Evolutionary conservation across 495 filamentous ascomycete species (phyloP).

Genomic region (Neurospora sp.): DNA sequence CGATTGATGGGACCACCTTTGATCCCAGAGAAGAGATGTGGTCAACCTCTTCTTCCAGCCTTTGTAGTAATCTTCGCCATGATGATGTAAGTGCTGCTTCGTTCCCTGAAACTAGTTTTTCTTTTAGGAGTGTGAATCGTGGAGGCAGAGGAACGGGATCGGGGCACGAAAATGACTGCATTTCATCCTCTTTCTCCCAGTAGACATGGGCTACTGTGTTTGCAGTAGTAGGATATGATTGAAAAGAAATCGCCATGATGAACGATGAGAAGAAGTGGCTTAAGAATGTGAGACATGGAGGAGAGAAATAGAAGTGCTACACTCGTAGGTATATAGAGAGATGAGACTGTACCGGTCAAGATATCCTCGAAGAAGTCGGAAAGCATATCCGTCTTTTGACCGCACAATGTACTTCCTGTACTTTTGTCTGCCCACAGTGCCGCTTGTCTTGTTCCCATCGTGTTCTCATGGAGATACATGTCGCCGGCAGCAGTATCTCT

Average conservation of each 20-base stretch:
- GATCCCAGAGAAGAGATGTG: conserved; percentile 29
- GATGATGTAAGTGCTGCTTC: conserved; percentile 37
- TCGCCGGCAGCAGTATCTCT: not conserved
- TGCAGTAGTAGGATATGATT: conserved; percentile 7
- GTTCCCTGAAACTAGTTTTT: conserved; percentile 47
- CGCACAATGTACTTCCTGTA: not conserved
- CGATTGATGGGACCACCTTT: conserved; percentile 49
- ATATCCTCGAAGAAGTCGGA: not conserved
- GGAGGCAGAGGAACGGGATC: conserved; percentile 48
- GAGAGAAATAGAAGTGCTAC: not conserved
- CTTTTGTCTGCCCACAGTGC: not conserved
- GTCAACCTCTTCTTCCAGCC: conserved; percentile 44
- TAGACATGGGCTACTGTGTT: not conserved
- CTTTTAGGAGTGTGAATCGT: conserved; percentile 64
- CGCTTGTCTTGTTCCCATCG: not conserved
- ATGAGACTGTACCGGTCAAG: not conserved
- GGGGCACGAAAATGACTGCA: conserved; percentile 6
- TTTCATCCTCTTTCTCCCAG: conserved; percentile 5
- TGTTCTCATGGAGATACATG: not conserved
- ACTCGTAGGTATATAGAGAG: not conserved
- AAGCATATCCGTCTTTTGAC: not conserved
- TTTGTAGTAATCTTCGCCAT: conserved; percentile 56
- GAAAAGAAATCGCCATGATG: conserved; percentile 12
- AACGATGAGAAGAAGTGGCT: not conserved
- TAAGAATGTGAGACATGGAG: not conserved